phyloP scores from a whole-genome alignment of 345 rosid genomes.

The Gossypium longicalyx region DNA sequence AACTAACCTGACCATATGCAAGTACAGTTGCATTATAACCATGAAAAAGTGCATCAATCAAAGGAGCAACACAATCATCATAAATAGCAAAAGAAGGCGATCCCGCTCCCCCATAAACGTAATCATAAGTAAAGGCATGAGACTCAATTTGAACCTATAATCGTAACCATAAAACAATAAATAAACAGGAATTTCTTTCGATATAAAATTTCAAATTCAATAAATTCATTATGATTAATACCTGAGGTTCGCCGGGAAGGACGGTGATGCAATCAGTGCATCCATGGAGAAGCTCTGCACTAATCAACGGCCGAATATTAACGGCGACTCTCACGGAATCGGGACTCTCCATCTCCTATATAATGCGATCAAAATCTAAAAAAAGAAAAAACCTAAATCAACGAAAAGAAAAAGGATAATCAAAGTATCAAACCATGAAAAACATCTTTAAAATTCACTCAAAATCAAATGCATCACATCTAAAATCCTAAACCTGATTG shows the following conservation, averaged over 20 bases:
- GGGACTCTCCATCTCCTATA: slow-evolving; percentile 41
- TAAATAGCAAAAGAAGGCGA: slow-evolving; percentile 48
- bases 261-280: slow-evolving; percentile 88
- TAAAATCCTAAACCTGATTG: background rate
- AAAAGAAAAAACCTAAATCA: background rate
- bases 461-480: slow-evolving; percentile 5
- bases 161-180: background rate
- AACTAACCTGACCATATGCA: slow-evolving; percentile 87
- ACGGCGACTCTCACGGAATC: slow-evolving; percentile 87
- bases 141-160: slow-evolving; percentile 85
- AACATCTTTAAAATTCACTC: slow-evolving; percentile 3
- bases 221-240: slow-evolving; percentile 5
- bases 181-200: background rate
- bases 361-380: background rate
- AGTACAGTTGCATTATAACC: slow-evolving; percentile 95
- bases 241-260: slow-evolving; percentile 89
- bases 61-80: slow-evolving; percentile 74
- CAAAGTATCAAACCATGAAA: background rate
- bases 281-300: slow-evolving; percentile 78
- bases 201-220: background rate
- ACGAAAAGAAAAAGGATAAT: no score
- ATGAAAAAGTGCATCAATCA: slow-evolving; percentile 74
- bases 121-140: slow-evolving; percentile 78
- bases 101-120: slow-evolving; percentile 55
- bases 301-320: slow-evolving; percentile 80